These are phyloP conservation scores for Colletotrichum sp. DNA, from an alignment of 2,329 filamentous ascomycete species.

Conservation along the genomic window DNA sequence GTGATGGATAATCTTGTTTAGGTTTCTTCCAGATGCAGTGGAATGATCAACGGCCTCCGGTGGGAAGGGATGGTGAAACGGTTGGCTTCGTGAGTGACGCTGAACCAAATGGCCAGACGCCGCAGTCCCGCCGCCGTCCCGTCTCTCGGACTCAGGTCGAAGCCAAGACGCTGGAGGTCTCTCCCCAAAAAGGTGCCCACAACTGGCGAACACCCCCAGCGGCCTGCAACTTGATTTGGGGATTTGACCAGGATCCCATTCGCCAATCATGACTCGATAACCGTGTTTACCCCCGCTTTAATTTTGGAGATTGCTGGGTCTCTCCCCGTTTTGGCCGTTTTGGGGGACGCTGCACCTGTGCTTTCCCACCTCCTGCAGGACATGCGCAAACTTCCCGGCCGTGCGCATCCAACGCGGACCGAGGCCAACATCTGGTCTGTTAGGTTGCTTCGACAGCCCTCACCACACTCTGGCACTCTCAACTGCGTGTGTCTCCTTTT, in stretches of 20 bases:
- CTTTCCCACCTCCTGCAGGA: constrained; percentile 16
- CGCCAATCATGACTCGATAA: background rate
- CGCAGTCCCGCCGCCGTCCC: background rate
- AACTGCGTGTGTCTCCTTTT: background rate
- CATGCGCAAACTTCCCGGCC: constrained; percentile 19
- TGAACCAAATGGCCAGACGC: background rate
- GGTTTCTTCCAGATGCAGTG: background rate
- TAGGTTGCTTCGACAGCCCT: constrained; percentile 12
- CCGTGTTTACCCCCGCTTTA: background rate
- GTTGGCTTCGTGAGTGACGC: constrained; percentile 1
- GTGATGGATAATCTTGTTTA: background rate
- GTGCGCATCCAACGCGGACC: constrained; percentile 7
- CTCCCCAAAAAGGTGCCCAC: background rate
- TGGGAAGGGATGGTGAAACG: constrained; percentile 19
- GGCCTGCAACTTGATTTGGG: background rate
- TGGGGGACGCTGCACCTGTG: constrained; percentile 2
- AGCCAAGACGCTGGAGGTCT: background rate
- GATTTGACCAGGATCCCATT: background rate
- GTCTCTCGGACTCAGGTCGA: background rate
- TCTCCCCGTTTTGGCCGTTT: background rate
- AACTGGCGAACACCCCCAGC: background rate
- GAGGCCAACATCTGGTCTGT: constrained; percentile 17
- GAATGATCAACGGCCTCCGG: constrained; percentile 1
- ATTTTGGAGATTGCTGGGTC: background rate
- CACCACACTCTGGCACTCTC: background rate